Conservation (phyloP, 139 green algal species). For the Medakamo hakoo region DNA sequence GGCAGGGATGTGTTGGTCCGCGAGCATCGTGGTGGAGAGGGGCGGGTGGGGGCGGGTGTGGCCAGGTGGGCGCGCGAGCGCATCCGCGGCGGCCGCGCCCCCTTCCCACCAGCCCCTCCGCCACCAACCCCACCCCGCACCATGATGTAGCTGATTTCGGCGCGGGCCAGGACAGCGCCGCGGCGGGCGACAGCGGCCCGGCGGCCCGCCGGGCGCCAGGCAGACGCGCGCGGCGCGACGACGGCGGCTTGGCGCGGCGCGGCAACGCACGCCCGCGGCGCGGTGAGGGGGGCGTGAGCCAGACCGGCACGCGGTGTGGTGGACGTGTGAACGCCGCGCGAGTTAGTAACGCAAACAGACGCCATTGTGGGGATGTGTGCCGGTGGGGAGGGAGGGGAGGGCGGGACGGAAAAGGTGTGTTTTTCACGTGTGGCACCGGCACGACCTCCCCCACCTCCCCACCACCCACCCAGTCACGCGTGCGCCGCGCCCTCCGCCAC, state of each 20-base stretch:
- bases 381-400: neutral
- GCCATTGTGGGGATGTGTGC: neutral
- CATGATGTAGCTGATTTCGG: conserved; percentile 36
- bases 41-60: neutral
- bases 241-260: no score
- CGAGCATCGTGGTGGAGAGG: neutral
- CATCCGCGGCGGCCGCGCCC: no score
- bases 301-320: no score
- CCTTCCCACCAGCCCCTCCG: no score
- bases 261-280: no score
- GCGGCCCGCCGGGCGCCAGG: no score
- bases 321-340: neutral
- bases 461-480: neutral
- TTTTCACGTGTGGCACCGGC: neutral
- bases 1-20: neutral
- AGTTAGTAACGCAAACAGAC: neutral
- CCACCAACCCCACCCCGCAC: neutral
- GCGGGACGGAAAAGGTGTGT: neutral
- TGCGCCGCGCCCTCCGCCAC: conserved; percentile 11
- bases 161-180: neutral
- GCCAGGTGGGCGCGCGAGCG: neutral
- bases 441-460: neutral
- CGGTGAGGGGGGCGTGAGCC: no score
- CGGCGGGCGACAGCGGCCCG: neutral
- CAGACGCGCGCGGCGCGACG: no score